phyloP scores from a whole-genome alignment of 2,329 filamentous ascomycete genomes.

The Alternaria conjuncta region DNA sequence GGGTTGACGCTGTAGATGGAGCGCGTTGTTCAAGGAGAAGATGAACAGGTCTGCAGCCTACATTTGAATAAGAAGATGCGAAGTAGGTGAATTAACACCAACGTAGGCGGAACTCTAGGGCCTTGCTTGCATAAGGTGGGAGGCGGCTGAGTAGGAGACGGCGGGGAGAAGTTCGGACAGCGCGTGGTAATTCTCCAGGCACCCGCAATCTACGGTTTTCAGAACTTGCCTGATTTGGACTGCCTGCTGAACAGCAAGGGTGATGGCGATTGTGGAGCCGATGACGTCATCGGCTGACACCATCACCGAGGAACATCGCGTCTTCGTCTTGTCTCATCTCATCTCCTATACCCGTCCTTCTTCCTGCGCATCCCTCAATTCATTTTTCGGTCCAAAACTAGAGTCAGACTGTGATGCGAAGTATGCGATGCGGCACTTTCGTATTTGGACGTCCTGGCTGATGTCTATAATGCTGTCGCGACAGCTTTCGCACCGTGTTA shows the following conservation, averaged over 20 bases:
- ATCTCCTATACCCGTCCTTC: background rate
- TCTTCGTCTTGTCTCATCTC: background rate
- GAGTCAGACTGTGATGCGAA: too few relatives aligned
- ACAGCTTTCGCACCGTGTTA: background rate
- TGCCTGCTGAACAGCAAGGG: background rate
- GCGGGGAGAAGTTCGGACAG: background rate
- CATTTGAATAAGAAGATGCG: accelerated
- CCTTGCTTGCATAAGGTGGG: too few relatives aligned
- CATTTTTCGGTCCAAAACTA: too few relatives aligned
- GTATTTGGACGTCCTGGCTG: background rate
- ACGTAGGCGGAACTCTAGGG: too few relatives aligned
- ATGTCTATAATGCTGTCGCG: background rate
- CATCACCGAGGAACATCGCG: background rate
- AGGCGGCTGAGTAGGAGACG: background rate
- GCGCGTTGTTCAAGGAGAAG: too few relatives aligned
- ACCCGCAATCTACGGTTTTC: background rate
- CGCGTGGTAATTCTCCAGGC: background rate
- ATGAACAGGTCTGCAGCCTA: background rate
- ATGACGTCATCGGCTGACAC: background rate
- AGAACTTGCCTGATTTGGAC: background rate
- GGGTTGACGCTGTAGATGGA: constrained; percentile 27
- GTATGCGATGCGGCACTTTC: too few relatives aligned
- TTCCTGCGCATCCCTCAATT: background rate
- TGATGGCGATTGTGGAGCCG: background rate
- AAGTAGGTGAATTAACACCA: accelerated